phyloP scores from a whole-genome alignment of 2,329 filamentous ascomycete genomes.

The Blumeria graminis region DNA sequence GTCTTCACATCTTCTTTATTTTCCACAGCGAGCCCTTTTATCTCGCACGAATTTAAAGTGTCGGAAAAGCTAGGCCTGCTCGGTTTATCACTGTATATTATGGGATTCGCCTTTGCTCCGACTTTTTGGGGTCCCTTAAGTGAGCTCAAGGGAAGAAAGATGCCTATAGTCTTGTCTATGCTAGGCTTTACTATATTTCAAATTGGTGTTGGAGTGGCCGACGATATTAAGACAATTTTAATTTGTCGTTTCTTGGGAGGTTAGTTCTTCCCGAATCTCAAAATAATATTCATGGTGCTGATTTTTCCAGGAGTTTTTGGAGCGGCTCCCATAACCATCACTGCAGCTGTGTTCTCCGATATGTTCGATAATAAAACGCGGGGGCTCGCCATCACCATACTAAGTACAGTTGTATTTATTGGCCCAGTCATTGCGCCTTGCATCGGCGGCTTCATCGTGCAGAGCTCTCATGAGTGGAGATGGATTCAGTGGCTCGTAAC shows the following conservation, averaged over 20 bases:
- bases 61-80: conserved; percentile 36
- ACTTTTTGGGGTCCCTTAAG: conserved; percentile 49
- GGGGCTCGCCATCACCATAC: conserved; percentile 31
- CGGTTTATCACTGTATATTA: conserved; percentile 44
- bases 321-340: conserved; percentile 41
- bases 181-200: conserved; percentile 48
- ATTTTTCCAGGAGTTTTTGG: conserved; percentile 30
- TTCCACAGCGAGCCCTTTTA: conserved; percentile 34
- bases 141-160: conserved; percentile 41
- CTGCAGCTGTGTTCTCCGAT: conserved; percentile 47
- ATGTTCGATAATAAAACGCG: conserved; percentile 42
- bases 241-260: conserved; percentile 52
- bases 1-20: conserved; percentile 58
- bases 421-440: conserved; percentile 44
- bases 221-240: conserved; percentile 44
- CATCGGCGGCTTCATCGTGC: conserved; percentile 40
- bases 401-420: conserved; percentile 37
- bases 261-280: conserved; percentile 17
- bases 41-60: conserved; percentile 35
- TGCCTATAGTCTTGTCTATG: conserved; percentile 36
- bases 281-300: not conserved
- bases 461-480: conserved; percentile 42
- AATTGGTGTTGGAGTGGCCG: conserved; percentile 36
- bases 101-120: conserved; percentile 48
- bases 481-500: conserved; percentile 44